Conservation (phyloP, 148 eudicot genomes). For the Fagopyrum esculentum region DNA sequence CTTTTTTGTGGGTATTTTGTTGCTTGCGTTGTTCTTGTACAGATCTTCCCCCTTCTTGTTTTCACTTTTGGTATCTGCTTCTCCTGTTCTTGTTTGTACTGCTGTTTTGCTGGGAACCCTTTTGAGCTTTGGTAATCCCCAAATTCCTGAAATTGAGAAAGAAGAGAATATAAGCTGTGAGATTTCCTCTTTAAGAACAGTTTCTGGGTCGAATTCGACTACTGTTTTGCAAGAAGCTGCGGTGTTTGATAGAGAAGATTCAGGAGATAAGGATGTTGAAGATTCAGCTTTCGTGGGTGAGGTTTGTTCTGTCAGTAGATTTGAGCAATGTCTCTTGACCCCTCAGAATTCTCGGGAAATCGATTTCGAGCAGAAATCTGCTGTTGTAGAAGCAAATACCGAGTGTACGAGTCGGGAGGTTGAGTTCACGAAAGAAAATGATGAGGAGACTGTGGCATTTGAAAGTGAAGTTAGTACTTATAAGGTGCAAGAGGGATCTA, state of each 20-base stretch:
- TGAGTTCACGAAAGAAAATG: conserved; percentile 1
- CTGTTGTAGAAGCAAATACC: conserved; percentile 15
- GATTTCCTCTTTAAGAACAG: conserved; percentile 21
- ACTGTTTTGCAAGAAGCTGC: conserved; percentile 30
- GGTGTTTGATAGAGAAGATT: conserved; percentile 20
- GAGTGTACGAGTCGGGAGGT: conserved; percentile 14
- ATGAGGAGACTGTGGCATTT: background rate
- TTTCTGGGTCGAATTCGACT: conserved; percentile 13
- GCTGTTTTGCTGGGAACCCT: conserved; percentile 66
- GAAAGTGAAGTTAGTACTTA: no score
- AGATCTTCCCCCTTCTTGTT: conserved; percentile 56
- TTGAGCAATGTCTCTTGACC: conserved; percentile 15
- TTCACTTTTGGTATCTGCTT: conserved; percentile 47
- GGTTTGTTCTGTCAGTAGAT: conserved; percentile 19
- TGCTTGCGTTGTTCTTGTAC: conserved; percentile 41
- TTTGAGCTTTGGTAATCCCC: conserved; percentile 64
- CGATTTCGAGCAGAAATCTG: conserved; percentile 19
- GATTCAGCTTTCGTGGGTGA: conserved; percentile 19
- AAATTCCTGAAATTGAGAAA: conserved; percentile 35
- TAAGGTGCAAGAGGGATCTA: no score
- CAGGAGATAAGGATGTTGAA: conserved; percentile 24
- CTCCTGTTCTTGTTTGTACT: conserved; percentile 73
- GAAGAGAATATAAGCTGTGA: conserved; percentile 27
- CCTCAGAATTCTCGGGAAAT: conserved; percentile 25
- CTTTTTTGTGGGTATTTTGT: conserved; percentile 42